Conservation (phyloP, 164 flowering plant genomes). For the Euptelea pleiosperma region DNA sequence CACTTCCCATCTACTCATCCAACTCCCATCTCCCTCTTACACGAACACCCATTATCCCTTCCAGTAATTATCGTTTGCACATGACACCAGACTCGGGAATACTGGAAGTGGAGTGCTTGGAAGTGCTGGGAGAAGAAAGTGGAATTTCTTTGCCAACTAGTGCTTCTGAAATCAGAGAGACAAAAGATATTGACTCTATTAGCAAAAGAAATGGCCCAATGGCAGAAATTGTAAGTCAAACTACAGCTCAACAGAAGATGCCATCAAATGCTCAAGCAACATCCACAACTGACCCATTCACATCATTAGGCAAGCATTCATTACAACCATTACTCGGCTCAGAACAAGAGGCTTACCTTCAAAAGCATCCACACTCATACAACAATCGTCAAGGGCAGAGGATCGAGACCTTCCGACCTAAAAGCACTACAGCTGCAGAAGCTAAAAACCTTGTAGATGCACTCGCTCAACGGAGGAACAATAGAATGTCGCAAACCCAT, state of each 20-base stretch:
- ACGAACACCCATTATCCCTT: slow-evolving; percentile 18
- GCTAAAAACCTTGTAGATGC: slow-evolving; percentile 15
- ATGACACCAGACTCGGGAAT: slow-evolving; percentile 17
- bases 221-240: slow-evolving; percentile 8
- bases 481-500: slow-evolving; percentile 16
- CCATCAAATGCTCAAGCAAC: slow-evolving; percentile 3
- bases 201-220: slow-evolving; percentile 12
- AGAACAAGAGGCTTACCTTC: slow-evolving; percentile 7
- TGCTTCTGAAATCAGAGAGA: slow-evolving; percentile 16
- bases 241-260: not conserved
- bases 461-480: slow-evolving; percentile 10
- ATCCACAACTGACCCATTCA: not conserved
- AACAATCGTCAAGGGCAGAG: slow-evolving; percentile 2
- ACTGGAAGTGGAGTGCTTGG: slow-evolving; percentile 14
- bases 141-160: slow-evolving; percentile 27
- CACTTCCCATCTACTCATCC: slow-evolving; percentile 8
- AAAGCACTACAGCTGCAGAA: slow-evolving; percentile 8
- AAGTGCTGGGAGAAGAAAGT: slow-evolving; percentile 28
- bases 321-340: slow-evolving; percentile 5
- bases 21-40: slow-evolving; percentile 7
- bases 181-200: slow-evolving; percentile 6
- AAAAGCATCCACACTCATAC: slow-evolving; percentile 10
- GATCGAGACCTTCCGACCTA: slow-evolving; percentile 1
- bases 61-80: slow-evolving; percentile 21
- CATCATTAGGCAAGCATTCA: not conserved